A percentile compares a stretch with the other conserved stretches of the same genome.
phyloP scores from a whole-genome alignment of 805 yeast species.

The Yamadazyma olivae region DNA sequence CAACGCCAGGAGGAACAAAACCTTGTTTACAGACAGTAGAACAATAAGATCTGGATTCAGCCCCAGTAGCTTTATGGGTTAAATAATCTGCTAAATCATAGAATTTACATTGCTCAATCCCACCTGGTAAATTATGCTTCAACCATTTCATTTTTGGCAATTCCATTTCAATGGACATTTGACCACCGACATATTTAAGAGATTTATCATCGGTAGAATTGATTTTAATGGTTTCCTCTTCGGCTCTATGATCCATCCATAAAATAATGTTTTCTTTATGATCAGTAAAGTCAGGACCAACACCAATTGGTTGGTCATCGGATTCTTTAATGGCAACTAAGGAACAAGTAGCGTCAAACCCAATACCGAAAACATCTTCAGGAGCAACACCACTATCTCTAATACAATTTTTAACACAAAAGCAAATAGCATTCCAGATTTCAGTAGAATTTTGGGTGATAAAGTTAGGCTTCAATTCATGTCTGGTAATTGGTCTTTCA shows the following conservation, averaged over 20 bases:
- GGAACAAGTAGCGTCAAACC: slow-evolving; percentile 97
- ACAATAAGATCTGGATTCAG: slow-evolving; percentile 83
- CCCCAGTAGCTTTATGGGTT: slow-evolving; percentile 87
- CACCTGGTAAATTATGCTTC: slow-evolving; percentile 73
- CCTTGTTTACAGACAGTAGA: slow-evolving; percentile 97
- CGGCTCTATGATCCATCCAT: slow-evolving; percentile 99
- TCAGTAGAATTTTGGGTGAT: slow-evolving; percentile 88
- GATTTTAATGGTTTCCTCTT: slow-evolving; percentile 71
- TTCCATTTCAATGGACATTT: slow-evolving; percentile 98
- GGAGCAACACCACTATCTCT: slow-evolving; percentile 74
- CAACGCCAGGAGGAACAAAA: slow-evolving; percentile 88
- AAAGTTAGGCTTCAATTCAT: slow-evolving; percentile 66
- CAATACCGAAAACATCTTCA: slow-evolving; percentile 72
- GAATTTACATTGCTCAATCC: slow-evolving; percentile 65
- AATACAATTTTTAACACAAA: slow-evolving; percentile 73
- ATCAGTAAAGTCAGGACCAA: slow-evolving; percentile 85
- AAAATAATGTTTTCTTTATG: slow-evolving; percentile 76
- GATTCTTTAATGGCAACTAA: slow-evolving; percentile 72
- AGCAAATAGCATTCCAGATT: slow-evolving; percentile 87
- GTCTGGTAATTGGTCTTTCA: slow-evolving; percentile 75
- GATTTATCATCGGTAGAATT: slow-evolving; percentile 78
- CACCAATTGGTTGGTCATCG: slow-evolving; percentile 71
- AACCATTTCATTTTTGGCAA: slow-evolving; percentile 97
- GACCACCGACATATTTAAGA: slow-evolving; percentile 92
- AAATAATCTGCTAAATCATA: slow-evolving; percentile 91